Evolutionary conservation across 805 yeast species (phyloP).

Genomic region (Metschnikowia similis): DNA sequence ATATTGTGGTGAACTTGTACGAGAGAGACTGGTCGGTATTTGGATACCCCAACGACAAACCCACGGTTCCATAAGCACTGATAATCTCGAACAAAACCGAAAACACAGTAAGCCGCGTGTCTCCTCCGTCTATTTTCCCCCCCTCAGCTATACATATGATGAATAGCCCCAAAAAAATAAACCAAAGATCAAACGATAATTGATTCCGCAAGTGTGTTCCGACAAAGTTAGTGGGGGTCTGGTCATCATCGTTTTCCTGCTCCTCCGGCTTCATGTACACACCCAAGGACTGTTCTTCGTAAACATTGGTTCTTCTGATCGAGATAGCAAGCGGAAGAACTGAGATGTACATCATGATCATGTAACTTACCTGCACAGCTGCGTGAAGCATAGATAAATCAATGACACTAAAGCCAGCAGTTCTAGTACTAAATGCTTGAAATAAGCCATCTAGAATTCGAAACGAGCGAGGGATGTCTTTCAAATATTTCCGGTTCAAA

Average conservation of each 20-base stretch:
- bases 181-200: conserved; percentile 93
- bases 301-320: conserved; percentile 93
- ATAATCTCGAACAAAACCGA: conserved; percentile 79
- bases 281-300: conserved; percentile 96
- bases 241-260: conserved; percentile 30
- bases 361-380: conserved; percentile 87
- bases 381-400: conserved; percentile 72
- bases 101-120: conserved; percentile 59
- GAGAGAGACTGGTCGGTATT: conserved; percentile 62
- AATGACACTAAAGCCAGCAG: conserved; percentile 84
- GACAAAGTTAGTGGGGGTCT: conserved; percentile 57
- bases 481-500: conserved; percentile 44
- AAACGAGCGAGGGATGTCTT: conserved; percentile 58
- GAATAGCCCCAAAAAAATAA: conserved; percentile 78
- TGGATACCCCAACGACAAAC: conserved; percentile 83
- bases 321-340: conserved; percentile 95
- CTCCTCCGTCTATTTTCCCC: conserved; percentile 43
- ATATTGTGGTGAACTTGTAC: conserved; percentile 63
- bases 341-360: conserved; percentile 97
- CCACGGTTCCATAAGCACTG: conserved; percentile 96
- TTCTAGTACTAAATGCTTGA: conserved; percentile 89
- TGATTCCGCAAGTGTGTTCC: conserved; percentile 89
- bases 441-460: conserved; percentile 78
- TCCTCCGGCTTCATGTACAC: conserved; percentile 52
- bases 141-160: conserved; percentile 87